Conservation (phyloP, 768 basidiomycete species). For the Termitomyces sp. region DNA sequence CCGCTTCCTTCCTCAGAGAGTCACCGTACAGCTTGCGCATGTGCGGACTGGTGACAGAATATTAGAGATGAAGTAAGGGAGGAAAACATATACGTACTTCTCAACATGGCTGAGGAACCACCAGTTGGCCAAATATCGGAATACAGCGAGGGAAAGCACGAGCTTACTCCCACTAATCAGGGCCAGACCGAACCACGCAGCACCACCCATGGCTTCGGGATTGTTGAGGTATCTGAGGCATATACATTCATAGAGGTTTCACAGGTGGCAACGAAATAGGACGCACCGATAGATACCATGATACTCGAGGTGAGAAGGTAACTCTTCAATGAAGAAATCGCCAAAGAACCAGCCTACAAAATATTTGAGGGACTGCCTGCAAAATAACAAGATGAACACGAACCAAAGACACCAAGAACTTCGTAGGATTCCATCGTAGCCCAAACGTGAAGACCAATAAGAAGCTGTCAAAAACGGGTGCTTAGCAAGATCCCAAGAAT, state of each 20-base stretch:
- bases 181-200: conserved; percentile 90
- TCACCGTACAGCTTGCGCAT: conserved; percentile 96
- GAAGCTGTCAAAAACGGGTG: conserved; percentile 39
- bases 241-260: background rate
- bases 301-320: conserved; percentile 85
- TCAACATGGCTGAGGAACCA: conserved; percentile 95
- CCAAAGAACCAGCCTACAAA: conserved; percentile 93
- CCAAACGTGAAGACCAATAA: conserved; percentile 90
- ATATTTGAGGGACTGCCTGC: background rate
- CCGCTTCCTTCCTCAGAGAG: conserved; percentile 90
- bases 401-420: conserved; percentile 90
- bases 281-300: conserved; percentile 91
- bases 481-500: conserved; percentile 5
- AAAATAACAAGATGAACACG: conserved; percentile 12
- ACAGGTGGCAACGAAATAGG: background rate
- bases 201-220: conserved; percentile 93
- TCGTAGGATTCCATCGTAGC: conserved; percentile 86
- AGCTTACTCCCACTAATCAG: conserved; percentile 90
- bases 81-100: conserved; percentile 49
- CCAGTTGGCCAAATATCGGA: conserved; percentile 86
- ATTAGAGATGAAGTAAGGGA: background rate
- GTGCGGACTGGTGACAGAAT: conserved; percentile 65
- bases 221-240: conserved; percentile 77
- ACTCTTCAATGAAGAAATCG: conserved; percentile 94
- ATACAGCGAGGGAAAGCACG: conserved; percentile 78